Base-by-base conservation (phyloP, 768 basidiomycete species). In the Jaapia argillacea region DNA sequence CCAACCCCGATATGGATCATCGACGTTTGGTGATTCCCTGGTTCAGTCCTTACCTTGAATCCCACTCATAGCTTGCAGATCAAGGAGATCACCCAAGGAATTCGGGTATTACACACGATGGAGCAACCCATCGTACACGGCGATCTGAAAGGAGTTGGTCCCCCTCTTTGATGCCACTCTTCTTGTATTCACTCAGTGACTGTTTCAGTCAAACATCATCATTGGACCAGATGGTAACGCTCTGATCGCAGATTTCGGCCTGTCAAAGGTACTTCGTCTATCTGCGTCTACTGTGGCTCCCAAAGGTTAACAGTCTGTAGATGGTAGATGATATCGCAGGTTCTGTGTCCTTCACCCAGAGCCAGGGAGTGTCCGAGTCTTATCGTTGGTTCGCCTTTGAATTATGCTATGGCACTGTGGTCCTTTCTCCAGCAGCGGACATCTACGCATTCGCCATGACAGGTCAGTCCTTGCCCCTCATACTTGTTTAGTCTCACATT, bases 381-480 rank as follows among this genome's bases (percentile, higher is more conserved):
- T 71, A 67, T 44, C 53, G 63, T 31, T 77, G 75, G 71, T 66
- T 76, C 44, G 74, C 77, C 18, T 76, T 76, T 3, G 76, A 79
- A 51, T 59, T 76, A 6, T 75, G 69, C 48, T 56, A 64, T 41
- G 72, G 71, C 12, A 64, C 68, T 50, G 74, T 70, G 4, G 63
- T 64, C 4, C 57, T 79, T 21, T 72, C 71, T 0, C 59, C 60
- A 4, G 58, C 58, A 24, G 69, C 74, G 12, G 76, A 79, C 51
- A 65, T 79, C 13, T 79, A 76, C 45, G 67, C 77, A 7, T 69
- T 66, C 24, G 74, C 60, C 5, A 79, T 79, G 76, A 77, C 76
- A 1, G 61, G 75, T 57, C 68, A n/a, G n/a, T n/a, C n/a, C n/a
- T n/a, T n/a, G n/a, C n/a, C n/a, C n/a, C n/a, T n/a, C n/a, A n/a